Conservation (phyloP, 805 yeast genomes). For the Zygoascus ofunaensis region DNA sequence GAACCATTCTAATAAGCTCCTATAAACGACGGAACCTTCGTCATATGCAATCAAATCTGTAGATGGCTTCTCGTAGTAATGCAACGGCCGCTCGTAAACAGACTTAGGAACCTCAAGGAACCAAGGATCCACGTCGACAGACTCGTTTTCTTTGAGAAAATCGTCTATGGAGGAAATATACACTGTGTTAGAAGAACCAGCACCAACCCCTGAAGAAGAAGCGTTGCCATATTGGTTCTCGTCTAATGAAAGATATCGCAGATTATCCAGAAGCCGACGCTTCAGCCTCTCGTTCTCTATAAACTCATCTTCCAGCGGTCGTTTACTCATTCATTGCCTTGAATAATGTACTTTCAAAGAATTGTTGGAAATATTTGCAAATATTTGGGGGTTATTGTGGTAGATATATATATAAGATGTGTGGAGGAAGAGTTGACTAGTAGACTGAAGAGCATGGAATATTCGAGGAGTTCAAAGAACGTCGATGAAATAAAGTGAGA, state of each 20-base stretch:
- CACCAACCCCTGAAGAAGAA: conserved; percentile 17
- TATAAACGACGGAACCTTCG: background rate
- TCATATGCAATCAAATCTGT: conserved; percentile 4
- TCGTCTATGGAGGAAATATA: conserved; percentile 21
- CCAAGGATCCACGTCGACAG: conserved; percentile 3
- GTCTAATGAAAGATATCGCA: conserved; percentile 9
- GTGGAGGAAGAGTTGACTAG: no score
- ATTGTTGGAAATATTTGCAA: no score
- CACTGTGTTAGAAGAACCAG: conserved; percentile 13
- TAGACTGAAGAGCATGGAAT: no score
- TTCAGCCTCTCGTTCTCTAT: conserved; percentile 26
- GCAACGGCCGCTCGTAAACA: conserved; percentile 3
- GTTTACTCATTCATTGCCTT: conserved; percentile 1
- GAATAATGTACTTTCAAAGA: no score
- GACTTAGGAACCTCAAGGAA: conserved; percentile 15
- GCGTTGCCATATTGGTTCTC: background rate
- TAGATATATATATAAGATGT: no score
- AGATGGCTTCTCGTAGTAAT: conserved; percentile 7
- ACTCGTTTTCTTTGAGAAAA: conserved; percentile 16
- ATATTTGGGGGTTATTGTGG: no score
- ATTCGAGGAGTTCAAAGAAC: no score
- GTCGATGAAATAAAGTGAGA: no score
- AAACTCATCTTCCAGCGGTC: conserved; percentile 3
- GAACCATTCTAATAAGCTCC: background rate
- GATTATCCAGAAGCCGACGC: conserved; percentile 26